phyloP scores from a whole-genome alignment of 768 basidiomycete genomes.

The Hygrocybe punicea region DNA sequence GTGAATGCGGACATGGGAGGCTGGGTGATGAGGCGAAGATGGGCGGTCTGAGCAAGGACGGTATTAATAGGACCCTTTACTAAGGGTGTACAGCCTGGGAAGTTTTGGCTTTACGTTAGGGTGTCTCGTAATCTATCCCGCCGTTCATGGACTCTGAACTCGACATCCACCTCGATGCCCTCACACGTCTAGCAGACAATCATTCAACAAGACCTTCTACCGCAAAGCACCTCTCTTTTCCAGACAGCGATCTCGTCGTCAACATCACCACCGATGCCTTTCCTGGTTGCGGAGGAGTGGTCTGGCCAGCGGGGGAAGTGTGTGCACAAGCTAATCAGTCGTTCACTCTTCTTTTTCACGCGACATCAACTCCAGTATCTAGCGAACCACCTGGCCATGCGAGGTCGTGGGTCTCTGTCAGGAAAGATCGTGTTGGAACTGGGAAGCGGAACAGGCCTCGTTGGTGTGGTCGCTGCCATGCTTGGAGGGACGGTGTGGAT shows the following conservation, averaged over 20 bases:
- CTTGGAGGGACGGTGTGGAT: constrained; percentile 71
- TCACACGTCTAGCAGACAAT: too few relatives aligned
- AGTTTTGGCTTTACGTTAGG: too few relatives aligned
- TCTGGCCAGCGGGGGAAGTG: constrained; percentile 92
- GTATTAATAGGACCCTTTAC: too few relatives aligned
- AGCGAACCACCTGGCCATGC: constrained; percentile 65
- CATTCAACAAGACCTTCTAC: too few relatives aligned
- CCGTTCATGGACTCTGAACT: too few relatives aligned
- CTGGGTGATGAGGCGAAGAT: too few relatives aligned
- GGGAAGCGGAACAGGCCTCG: constrained; percentile 88
- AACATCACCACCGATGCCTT: neutral
- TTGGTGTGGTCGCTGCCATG: constrained; percentile 77
- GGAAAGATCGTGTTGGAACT: constrained; percentile 72
- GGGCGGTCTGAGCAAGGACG: too few relatives aligned
- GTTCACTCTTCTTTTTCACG: neutral
- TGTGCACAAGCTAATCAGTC: neutral
- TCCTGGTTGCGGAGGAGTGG: constrained; percentile 88
- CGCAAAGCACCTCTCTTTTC: neutral
- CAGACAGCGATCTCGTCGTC: neutral
- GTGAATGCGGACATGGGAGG: too few relatives aligned
- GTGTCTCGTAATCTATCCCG: too few relatives aligned
- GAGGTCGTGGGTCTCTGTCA: constrained; percentile 46
- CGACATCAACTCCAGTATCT: constrained; percentile 53
- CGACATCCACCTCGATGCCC: too few relatives aligned
- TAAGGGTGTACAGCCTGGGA: too few relatives aligned